A percentile compares a stretch with the other conserved stretches of the same genome.
Evolutionary conservation across 2,329 filamentous ascomycete species (phyloP).

Genomic region (Penicillium occitanis): DNA sequence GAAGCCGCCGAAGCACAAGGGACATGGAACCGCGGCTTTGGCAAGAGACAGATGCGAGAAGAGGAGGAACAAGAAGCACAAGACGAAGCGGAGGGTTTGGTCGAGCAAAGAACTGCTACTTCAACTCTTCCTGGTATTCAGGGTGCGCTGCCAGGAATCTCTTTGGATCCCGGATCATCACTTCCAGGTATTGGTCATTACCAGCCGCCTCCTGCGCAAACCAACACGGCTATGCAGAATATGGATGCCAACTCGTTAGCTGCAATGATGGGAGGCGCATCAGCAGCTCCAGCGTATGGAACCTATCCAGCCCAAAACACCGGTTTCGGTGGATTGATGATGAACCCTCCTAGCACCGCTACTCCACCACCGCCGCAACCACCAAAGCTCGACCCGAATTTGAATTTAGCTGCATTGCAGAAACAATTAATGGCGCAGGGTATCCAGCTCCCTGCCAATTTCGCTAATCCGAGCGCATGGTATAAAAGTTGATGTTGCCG

Average conservation of each 20-base stretch:
- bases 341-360: slow-evolving; percentile 49
- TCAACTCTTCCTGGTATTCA: slow-evolving; percentile 53
- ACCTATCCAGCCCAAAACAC: slow-evolving; percentile 31
- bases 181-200: slow-evolving; percentile 52
- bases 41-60: slow-evolving; percentile 76
- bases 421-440: slow-evolving; percentile 40
- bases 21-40: slow-evolving; percentile 83
- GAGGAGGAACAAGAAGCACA: slow-evolving; percentile 92
- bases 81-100: slow-evolving; percentile 87
- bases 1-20: slow-evolving; percentile 89
- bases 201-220: slow-evolving; percentile 35
- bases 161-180: slow-evolving; percentile 44
- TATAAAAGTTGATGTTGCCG: slow-evolving; percentile 34
- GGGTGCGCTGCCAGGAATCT: slow-evolving; percentile 55
- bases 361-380: slow-evolving; percentile 39
- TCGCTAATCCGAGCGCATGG: slow-evolving; percentile 43
- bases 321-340: slow-evolving; percentile 39
- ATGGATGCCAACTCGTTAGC: slow-evolving; percentile 48
- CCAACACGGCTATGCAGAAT: slow-evolving; percentile 45
- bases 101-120: slow-evolving; percentile 78
- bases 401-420: slow-evolving; percentile 39
- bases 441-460: slow-evolving; percentile 36
- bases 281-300: slow-evolving; percentile 26
- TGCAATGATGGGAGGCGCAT: slow-evolving; percentile 50
- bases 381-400: slow-evolving; percentile 39